A percentile compares a stretch with the other conserved stretches of the same genome.
phyloP scores from a whole-genome alignment of 2,329 filamentous ascomycete species.

The Neodidymelliopsis sp. region DNA sequence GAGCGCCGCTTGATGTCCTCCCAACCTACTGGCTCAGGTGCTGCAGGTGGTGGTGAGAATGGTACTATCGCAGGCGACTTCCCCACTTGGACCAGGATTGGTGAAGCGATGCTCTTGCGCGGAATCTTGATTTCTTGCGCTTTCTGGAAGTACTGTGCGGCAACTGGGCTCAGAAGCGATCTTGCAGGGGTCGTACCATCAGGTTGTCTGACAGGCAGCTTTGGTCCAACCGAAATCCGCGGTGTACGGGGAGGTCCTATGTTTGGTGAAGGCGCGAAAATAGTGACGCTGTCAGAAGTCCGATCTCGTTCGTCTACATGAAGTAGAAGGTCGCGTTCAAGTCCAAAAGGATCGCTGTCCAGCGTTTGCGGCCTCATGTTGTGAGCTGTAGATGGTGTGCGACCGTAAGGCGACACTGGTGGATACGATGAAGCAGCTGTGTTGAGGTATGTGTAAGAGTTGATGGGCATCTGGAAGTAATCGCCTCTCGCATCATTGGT shows the following conservation, averaged over 20 bases:
- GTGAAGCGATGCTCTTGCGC: conserved; percentile 11
- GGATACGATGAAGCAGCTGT: conserved; percentile 29
- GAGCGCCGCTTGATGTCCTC: conserved; percentile 38
- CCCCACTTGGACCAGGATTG: conserved; percentile 14
- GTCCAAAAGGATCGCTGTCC: conserved; percentile 29
- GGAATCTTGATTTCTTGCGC: conserved; percentile 18
- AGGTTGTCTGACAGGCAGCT: conserved; percentile 14
- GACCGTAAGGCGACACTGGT: conserved; percentile 33
- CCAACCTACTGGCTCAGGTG: conserved; percentile 35
- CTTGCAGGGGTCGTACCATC: conserved; percentile 8
- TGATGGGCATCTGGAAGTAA: conserved; percentile 24
- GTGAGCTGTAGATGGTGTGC: conserved; percentile 3
- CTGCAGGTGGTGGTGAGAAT: conserved; percentile 14
- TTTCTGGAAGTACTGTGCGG: conserved; percentile 14
- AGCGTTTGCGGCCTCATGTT: conserved; percentile 11
- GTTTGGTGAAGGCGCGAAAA: conserved; percentile 32
- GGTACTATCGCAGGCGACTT: conserved; percentile 13
- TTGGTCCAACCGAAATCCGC: conserved; percentile 19
- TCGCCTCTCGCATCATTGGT: conserved; percentile 25
- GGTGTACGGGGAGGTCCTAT: conserved; percentile 31
- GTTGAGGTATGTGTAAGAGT: conserved; percentile 25
- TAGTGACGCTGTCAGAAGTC: conserved; percentile 37
- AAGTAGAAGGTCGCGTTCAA: conserved; percentile 41
- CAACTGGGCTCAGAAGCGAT: conserved; percentile 13
- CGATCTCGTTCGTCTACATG: conserved; percentile 38